Percentiles rank a stretch among this genome's conserved stretches.
Evolutionary conservation across 106 monocot species (phyloP).

Genomic region (Allium cepa): DNA sequence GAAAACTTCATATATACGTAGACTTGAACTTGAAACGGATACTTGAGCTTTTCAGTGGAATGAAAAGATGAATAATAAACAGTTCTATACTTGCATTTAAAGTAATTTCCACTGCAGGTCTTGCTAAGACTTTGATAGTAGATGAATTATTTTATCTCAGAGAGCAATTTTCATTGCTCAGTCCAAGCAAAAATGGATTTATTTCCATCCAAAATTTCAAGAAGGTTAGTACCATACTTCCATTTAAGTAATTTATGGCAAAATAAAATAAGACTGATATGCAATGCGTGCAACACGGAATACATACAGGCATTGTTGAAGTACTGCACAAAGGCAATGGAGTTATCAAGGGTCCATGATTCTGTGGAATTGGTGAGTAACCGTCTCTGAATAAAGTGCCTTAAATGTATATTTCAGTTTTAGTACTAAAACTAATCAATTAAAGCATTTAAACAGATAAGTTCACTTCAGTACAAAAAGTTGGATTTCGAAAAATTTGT

Average conservation of each 20-base stretch:
- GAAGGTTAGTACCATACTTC: slow-evolving; percentile 29
- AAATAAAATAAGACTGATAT: not conserved
- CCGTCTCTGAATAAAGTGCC: not conserved
- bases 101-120: slow-evolving; percentile 23
- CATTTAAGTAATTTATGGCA: not conserved
- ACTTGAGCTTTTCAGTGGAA: too few species aligned
- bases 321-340: slow-evolving; percentile 74
- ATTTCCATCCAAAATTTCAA: slow-evolving; percentile 77
- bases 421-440: too few species aligned
- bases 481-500: slow-evolving; percentile 90
- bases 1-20: too few species aligned
- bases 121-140: slow-evolving; percentile 67
- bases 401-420: too few species aligned
- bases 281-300: not conserved
- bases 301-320: slow-evolving; percentile 52
- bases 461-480: slow-evolving; percentile 74
- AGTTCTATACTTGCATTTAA: too few species aligned
- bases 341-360: slow-evolving; percentile 71
- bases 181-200: slow-evolving; percentile 80
- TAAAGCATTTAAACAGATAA: slow-evolving; percentile 28
- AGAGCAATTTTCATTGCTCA: slow-evolving; percentile 72
- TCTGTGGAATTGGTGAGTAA: slow-evolving; percentile 58
- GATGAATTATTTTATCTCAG: slow-evolving; percentile 57
- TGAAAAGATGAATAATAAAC: too few species aligned
- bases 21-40: too few species aligned